Evolutionary conservation across 805 yeast species (phyloP).

Genomic region (Candida multigemmis): DNA sequence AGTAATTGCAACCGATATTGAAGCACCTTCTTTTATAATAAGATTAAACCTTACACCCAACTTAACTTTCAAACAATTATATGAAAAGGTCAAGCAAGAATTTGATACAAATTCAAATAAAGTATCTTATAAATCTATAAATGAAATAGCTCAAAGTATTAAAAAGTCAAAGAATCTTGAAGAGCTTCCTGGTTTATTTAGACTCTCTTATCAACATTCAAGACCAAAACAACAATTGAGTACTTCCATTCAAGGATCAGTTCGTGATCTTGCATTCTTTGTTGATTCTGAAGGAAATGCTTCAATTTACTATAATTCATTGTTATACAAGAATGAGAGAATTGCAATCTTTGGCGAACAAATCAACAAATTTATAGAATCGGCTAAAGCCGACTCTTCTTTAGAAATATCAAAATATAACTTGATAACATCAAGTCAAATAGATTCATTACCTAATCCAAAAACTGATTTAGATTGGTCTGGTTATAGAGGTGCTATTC

Average conservation of each 20-base stretch:
- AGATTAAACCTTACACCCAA: conserved; percentile 53
- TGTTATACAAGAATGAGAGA: conserved; percentile 65
- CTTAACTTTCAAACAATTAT: conserved; percentile 45
- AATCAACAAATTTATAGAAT: conserved; percentile 41
- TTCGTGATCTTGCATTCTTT: conserved; percentile 54
- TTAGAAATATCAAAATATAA: conserved; percentile 49
- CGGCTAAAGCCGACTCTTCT: conserved; percentile 24
- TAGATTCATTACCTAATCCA: conserved; percentile 71
- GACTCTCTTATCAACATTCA: conserved; percentile 47
- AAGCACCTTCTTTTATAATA: conserved; percentile 43
- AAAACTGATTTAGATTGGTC: conserved; percentile 82
- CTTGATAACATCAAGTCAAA: conserved; percentile 63
- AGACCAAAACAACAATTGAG: conserved; percentile 30
- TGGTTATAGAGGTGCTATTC: conserved; percentile 90
- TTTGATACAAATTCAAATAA: conserved; percentile 25
- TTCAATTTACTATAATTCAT: conserved; percentile 60
- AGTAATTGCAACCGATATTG: conserved; percentile 63
- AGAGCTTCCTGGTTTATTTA: conserved; percentile 53
- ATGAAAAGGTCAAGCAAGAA: conserved; percentile 33
- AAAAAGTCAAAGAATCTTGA: conserved; percentile 43
- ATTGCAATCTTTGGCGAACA: conserved; percentile 67
- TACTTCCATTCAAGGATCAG: conserved; percentile 41
- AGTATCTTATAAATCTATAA: conserved; percentile 37
- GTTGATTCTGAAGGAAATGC: conserved; percentile 20
- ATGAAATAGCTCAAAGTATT: conserved; percentile 46